Evolutionary conservation across 805 yeast species (phyloP).

Genomic region (Yarrowia porcina): DNA sequence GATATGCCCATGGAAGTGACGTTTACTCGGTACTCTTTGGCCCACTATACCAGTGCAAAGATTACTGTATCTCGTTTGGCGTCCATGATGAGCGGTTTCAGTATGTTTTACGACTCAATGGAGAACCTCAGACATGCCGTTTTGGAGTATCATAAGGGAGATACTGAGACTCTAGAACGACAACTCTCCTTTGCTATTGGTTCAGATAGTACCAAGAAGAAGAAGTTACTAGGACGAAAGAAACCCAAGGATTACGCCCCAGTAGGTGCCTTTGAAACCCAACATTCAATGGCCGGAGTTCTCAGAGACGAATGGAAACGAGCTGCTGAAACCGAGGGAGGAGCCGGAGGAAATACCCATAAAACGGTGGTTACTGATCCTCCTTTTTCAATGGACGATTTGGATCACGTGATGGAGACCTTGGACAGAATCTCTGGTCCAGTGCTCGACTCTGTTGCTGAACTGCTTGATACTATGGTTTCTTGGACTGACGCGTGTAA

Average conservation of each 20-base stretch:
- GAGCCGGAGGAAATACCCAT: not conserved
- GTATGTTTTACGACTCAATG: slow-evolving; percentile 17
- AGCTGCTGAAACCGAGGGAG: not conserved
- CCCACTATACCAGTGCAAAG: not conserved
- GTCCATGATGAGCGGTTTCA: slow-evolving; percentile 15
- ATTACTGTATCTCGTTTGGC: not conserved
- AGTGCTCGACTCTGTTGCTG: slow-evolving; percentile 24
- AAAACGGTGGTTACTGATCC: not conserved
- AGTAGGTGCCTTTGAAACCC: slow-evolving; percentile 31
- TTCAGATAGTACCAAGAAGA: not conserved
- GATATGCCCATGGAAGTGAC: slow-evolving; percentile 32
- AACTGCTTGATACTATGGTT: slow-evolving; percentile 26
- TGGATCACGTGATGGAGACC: slow-evolving; percentile 9
- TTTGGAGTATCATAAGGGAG: slow-evolving; percentile 29
- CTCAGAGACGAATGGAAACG: slow-evolving; percentile 12
- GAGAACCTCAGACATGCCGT: slow-evolving; percentile 27
- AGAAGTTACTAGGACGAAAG: not conserved
- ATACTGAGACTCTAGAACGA: slow-evolving; percentile 28
- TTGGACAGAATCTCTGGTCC: slow-evolving; percentile 2
- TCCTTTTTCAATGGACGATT: not conserved
- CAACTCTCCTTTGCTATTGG: slow-evolving; percentile 28
- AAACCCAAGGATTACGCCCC: slow-evolving; percentile 29
- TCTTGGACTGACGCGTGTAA: slow-evolving; percentile 34
- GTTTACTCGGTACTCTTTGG: slow-evolving; percentile 27
- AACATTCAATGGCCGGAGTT: slow-evolving; percentile 26